phyloP scores from a whole-genome alignment of 495 filamentous ascomycete genomes.

The Penicillium cataractarum region DNA sequence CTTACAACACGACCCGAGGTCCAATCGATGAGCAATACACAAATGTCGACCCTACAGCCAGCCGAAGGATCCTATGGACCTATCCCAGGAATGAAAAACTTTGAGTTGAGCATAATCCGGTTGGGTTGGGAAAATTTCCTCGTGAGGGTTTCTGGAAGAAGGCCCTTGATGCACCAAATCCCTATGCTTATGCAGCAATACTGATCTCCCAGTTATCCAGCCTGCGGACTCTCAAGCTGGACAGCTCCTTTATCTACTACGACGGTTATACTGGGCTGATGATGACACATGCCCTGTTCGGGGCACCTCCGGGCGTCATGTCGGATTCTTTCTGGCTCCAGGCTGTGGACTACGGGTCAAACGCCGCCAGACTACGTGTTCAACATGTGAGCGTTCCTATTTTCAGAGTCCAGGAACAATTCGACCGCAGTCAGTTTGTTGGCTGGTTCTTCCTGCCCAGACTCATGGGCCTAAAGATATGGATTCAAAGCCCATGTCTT shows the following conservation, averaged over 20 bases:
- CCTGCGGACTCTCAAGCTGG: constrained; percentile 15
- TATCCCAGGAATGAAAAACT: neutral
- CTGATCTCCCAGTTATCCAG: constrained; percentile 12
- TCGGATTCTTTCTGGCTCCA: constrained; percentile 6
- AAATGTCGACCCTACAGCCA: neutral
- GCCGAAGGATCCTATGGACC: neutral
- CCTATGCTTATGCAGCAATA: constrained; percentile 9
- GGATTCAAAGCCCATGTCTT: constrained; percentile 2
- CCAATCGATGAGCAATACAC: neutral
- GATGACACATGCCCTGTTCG: constrained; percentile 15
- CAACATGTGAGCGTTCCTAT: no score
- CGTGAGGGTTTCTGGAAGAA: neutral
- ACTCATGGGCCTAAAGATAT: neutral
- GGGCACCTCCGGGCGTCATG: constrained; percentile 6
- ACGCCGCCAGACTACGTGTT: neutral
- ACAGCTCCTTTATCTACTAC: constrained; percentile 8
- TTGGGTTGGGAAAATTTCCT: neutral
- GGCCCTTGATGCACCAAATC: neutral
- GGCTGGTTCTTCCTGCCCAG: no score
- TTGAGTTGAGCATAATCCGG: neutral
- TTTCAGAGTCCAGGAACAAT: no score
- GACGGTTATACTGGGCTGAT: constrained; percentile 9
- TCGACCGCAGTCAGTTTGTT: no score
- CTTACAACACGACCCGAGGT: neutral
- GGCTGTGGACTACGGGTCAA: constrained; percentile 16